Conservation (phyloP, 495 filamentous ascomycete genomes). For the Amphirosellinia nigrospora region DNA sequence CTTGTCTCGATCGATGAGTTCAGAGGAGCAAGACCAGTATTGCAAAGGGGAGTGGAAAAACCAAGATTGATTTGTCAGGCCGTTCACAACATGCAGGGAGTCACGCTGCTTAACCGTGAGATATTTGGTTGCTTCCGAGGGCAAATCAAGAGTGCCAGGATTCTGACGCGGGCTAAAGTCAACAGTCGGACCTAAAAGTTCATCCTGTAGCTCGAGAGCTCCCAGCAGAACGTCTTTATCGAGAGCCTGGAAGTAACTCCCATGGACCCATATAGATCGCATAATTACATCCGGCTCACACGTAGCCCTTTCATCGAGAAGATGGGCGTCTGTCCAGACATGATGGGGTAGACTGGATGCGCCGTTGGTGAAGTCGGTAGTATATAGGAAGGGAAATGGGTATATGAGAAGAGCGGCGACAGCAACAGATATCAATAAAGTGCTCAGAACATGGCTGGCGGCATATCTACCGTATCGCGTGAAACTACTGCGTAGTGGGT, state of each 20-base stretch:
- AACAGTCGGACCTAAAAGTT: conserved; percentile 59
- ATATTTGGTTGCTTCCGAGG: conserved; percentile 31
- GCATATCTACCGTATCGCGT: conserved; percentile 66
- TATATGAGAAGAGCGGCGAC: conserved; percentile 68
- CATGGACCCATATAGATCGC: conserved; percentile 64
- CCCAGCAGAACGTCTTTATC: conserved; percentile 63
- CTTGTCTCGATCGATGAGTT: conserved; percentile 58
- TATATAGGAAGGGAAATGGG: conserved; percentile 71
- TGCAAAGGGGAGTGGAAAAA: conserved; percentile 76
- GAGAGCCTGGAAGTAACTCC: conserved; percentile 73
- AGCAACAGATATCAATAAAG: conserved; percentile 68
- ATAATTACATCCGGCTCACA: conserved; percentile 60
- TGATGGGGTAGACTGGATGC: conserved; percentile 70
- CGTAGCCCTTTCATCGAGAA: conserved; percentile 48
- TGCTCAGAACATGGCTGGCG: conserved; percentile 69
- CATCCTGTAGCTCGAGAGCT: conserved; percentile 68
- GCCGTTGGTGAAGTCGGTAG: conserved; percentile 63
- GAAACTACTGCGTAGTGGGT: conserved; percentile 66
- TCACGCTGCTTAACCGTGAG: conserved; percentile 52
- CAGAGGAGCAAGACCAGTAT: conserved; percentile 71
- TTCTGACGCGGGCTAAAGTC: conserved; percentile 54
- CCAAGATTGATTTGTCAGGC: conserved; percentile 59
- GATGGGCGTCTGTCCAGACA: conserved; percentile 76
- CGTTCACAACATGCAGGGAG: conserved; percentile 56
- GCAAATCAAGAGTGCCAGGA: conserved; percentile 30